These are phyloP conservation scores for Metschnikowia gelsemii DNA, from an alignment of 805 yeast species.

Conservation along the genomic window DNA sequence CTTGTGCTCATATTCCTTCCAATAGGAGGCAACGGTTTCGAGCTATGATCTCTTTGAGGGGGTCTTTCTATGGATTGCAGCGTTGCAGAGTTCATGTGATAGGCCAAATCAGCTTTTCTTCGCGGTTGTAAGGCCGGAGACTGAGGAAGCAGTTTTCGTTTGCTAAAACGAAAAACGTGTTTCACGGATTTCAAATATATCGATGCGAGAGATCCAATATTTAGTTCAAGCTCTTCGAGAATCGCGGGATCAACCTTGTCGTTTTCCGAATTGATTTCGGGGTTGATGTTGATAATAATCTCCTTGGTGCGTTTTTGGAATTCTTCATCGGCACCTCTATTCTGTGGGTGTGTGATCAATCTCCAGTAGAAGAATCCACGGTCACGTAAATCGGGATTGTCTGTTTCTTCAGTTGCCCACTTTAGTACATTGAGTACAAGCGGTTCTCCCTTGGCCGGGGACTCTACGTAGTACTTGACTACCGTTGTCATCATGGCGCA, in stretches of 20 bases:
- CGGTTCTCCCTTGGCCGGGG: constrained; percentile 54
- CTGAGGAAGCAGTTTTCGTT: constrained; percentile 45
- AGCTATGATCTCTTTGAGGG: constrained; percentile 1
- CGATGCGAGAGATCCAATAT: constrained; percentile 79
- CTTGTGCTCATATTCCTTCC: constrained; percentile 9
- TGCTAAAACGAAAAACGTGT: constrained; percentile 72
- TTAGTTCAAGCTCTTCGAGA: constrained; percentile 78
- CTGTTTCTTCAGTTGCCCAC: constrained; percentile 68
- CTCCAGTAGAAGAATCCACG: constrained; percentile 87
- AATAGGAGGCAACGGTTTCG: constrained; percentile 14
- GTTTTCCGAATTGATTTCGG: constrained; percentile 62
- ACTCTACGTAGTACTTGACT: constrained; percentile 62
- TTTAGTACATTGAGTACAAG: constrained; percentile 60
- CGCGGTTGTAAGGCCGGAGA: constrained; percentile 45
- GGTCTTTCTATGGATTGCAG: constrained; percentile 13
- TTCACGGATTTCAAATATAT: constrained; percentile 80
- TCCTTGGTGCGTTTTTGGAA: constrained; percentile 39
- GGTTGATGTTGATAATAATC: constrained; percentile 61
- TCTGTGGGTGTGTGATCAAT: constrained; percentile 46
- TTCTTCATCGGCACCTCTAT: constrained; percentile 36
- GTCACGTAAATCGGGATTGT: constrained; percentile 84
- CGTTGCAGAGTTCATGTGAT: constrained; percentile 14
- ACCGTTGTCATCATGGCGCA: constrained; percentile 69
- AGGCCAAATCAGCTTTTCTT: constrained; percentile 11
- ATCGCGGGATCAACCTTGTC: constrained; percentile 68